A percentile compares a stretch with the other conserved stretches of the same genome.
These are phyloP conservation scores for Liriodendron chinense DNA, from an alignment of 164 flowering plant genomes.

Conservation along the genomic window DNA sequence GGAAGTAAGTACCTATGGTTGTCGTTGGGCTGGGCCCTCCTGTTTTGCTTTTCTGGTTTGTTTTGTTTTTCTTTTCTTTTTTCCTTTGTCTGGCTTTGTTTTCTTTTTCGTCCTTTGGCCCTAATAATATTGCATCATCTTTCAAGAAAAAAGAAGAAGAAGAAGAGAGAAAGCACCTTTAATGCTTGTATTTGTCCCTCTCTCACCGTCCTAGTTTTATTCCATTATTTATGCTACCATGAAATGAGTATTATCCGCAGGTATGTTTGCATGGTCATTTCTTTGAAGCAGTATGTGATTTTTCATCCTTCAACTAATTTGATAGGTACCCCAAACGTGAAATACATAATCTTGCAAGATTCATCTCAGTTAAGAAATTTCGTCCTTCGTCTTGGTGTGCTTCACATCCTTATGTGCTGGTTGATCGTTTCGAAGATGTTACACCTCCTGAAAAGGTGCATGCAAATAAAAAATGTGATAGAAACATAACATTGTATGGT, in stretches of 20 bases:
- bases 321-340: conserved; percentile 85
- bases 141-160: no score
- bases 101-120: not conserved
- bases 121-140: not conserved
- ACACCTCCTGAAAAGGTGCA: conserved; percentile 82
- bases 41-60: no score
- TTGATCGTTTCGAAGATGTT: conserved; percentile 96
- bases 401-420: conserved; percentile 86
- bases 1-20: conserved; percentile 56
- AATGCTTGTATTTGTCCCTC: not conserved
- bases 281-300: not conserved
- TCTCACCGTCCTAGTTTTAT: not conserved
- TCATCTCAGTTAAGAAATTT: conserved; percentile 91
- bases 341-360: conserved; percentile 89
- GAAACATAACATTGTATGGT: conserved; percentile 88
- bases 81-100: not conserved
- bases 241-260: not conserved
- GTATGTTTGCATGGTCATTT: not conserved
- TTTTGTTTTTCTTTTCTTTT: not conserved
- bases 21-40: no score
- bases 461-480: conserved; percentile 66
- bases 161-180: no score
- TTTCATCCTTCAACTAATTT: conserved; percentile 6
- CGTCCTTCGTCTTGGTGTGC: conserved; percentile 84
- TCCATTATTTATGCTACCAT: not conserved